Percentiles rank a stretch among this genome's conserved stretches.
These are phyloP conservation scores for Cladophialophora yegresii DNA, from an alignment of 2,329 filamentous ascomycete species.

Conservation along the genomic window DNA sequence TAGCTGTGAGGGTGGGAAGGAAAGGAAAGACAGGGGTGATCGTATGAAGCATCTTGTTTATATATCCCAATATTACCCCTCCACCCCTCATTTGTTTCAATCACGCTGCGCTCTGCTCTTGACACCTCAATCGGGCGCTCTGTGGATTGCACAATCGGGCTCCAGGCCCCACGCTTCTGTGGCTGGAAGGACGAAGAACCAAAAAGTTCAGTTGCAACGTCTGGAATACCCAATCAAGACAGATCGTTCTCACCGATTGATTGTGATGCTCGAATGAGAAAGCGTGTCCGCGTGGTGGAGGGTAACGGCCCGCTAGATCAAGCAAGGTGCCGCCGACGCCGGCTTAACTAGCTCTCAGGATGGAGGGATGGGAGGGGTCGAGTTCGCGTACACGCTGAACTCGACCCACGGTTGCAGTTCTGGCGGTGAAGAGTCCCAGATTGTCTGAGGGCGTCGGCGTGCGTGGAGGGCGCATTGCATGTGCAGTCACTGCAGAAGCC, in stretches of 20 bases:
- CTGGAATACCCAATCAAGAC: slow-evolving; percentile 22
- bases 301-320: slow-evolving; percentile 30
- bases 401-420: slow-evolving; percentile 24
- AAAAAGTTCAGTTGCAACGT: slow-evolving; percentile 18
- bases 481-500: slow-evolving; percentile 11
- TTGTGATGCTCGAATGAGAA: slow-evolving; percentile 26
- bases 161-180: slow-evolving; percentile 21
- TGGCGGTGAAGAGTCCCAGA: slow-evolving; percentile 22
- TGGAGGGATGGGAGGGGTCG: slow-evolving; percentile 20
- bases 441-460: background rate
- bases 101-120: background rate
- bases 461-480: slow-evolving; percentile 10
- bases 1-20: slow-evolving; percentile 1
- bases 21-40: slow-evolving; percentile 7
- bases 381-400: slow-evolving; percentile 23
- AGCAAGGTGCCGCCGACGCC: slow-evolving; percentile 28
- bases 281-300: slow-evolving; percentile 23
- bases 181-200: slow-evolving; percentile 13
- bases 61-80: slow-evolving; percentile 25
- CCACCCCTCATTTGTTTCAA: slow-evolving; percentile 25
- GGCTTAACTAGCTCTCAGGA: slow-evolving; percentile 16
- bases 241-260: slow-evolving; percentile 26
- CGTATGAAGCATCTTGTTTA: slow-evolving; percentile 23
- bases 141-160: slow-evolving; percentile 22
- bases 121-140: slow-evolving; percentile 11